phyloP scores from a whole-genome alignment of 2,329 filamentous ascomycete genomes.

The Tricladium varicosporioides region DNA sequence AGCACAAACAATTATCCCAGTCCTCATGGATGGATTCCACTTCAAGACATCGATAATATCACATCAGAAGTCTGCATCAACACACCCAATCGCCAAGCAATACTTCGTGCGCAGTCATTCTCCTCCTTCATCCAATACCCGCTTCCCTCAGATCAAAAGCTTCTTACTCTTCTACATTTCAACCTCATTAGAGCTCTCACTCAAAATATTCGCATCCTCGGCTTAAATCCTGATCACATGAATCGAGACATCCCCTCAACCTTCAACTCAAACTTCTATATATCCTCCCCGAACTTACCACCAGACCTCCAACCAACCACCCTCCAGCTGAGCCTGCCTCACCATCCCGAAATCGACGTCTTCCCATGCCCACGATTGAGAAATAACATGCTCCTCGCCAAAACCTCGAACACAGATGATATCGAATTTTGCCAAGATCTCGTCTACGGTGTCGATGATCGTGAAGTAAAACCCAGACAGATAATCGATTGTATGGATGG shows the following conservation, averaged over 20 bases:
- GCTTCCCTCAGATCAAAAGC: conserved; percentile 23
- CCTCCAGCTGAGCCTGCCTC: conserved; percentile 36
- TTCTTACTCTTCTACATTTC: conserved; percentile 38
- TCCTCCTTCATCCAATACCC: not conserved
- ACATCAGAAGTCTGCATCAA: conserved; percentile 3
- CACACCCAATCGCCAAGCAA: not conserved
- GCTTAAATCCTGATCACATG: conserved; percentile 18
- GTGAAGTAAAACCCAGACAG: not conserved
- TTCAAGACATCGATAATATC: not conserved
- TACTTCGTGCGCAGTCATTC: conserved; percentile 9
- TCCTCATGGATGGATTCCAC: not conserved
- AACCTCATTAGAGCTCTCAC: conserved; percentile 38
- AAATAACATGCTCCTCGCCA: conserved; percentile 39
- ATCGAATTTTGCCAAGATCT: conserved; percentile 39
- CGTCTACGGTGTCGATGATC: conserved; percentile 29
- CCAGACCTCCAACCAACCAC: conserved; percentile 36
- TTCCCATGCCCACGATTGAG: conserved; percentile 39
- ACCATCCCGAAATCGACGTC: conserved; percentile 42
- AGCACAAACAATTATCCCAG: not conserved
- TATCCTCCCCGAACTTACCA: conserved; percentile 9
- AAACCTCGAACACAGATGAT: conserved; percentile 33
- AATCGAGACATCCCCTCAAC: conserved; percentile 19
- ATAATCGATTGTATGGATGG: not conserved
- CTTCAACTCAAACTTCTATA: conserved; percentile 8
- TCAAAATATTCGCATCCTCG: conserved; percentile 35